Evolutionary conservation across 306 rosid genomes (phyloP).

Genomic region (Vigna nakashimae): DNA sequence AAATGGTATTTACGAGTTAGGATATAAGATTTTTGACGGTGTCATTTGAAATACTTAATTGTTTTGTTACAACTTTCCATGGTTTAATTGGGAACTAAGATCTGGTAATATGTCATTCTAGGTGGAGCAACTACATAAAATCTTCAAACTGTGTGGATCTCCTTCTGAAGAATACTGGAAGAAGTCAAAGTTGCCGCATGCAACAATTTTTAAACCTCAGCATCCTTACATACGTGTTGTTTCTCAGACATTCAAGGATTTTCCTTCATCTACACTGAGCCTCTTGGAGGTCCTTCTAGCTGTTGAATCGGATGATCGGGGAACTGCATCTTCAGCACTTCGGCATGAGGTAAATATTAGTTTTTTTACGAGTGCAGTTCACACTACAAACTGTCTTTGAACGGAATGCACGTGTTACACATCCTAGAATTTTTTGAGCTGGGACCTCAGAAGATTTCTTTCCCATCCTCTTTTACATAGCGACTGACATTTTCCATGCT

Average conservation of each 20-base stretch:
- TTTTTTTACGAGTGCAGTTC: conserved; percentile 29
- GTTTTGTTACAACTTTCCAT: conserved; percentile 27
- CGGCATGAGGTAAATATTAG: conserved; percentile 66
- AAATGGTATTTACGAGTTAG: conserved; percentile 33
- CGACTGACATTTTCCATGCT: conserved; percentile 32
- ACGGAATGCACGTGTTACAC: conserved; percentile 4
- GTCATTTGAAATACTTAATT: conserved; percentile 21
- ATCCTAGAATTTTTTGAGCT: neutral
- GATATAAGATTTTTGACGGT: neutral
- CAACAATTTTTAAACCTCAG: conserved; percentile 83
- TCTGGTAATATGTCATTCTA: conserved; percentile 40
- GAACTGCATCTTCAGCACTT: conserved; percentile 83
- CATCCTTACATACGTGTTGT: conserved; percentile 76
- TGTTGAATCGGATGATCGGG: conserved; percentile 73
- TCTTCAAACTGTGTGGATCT: conserved; percentile 92
- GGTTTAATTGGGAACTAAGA: conserved; percentile 40
- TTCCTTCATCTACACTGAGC: conserved; percentile 65
- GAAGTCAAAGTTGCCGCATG: conserved; percentile 80
- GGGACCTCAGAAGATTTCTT: conserved; percentile 1
- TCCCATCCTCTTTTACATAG: conserved; percentile 32
- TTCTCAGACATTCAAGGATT: conserved; percentile 72
- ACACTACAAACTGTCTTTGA: neutral
- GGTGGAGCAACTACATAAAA: conserved; percentile 98
- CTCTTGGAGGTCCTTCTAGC: conserved; percentile 82
- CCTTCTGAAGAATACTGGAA: conserved; percentile 92